A percentile compares a stretch with the other conserved stretches of the same genome.
phyloP scores from a whole-genome alignment of 2,329 filamentous ascomycete species.

The Arthrobotrys pseudoclavata region DNA sequence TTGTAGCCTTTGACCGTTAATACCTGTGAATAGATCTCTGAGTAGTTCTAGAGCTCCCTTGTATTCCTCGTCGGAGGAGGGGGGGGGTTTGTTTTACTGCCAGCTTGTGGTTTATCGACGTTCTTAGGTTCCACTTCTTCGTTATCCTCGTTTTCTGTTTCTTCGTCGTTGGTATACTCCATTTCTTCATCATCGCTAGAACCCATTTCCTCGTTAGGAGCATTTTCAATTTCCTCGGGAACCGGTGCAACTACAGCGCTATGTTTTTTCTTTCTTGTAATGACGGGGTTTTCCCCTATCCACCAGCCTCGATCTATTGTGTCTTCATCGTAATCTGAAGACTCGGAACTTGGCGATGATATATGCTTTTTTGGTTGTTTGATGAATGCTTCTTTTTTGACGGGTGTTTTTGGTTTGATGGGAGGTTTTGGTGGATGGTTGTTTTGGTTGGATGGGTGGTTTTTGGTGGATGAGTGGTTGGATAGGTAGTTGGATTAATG shows the following conservation, averaged over 20 bases:
- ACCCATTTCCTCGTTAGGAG: neutral
- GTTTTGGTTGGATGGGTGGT: neutral
- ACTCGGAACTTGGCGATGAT: neutral
- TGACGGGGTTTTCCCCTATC: neutral
- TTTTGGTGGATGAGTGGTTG: neutral
- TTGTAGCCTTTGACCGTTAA: neutral
- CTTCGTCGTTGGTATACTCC: neutral
- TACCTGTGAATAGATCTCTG: neutral
- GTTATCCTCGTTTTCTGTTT: neutral
- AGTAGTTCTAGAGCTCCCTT: neutral
- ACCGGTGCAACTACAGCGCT: neutral
- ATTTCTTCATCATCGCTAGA: neutral
- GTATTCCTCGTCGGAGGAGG: too few relatives aligned
- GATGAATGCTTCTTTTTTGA: neutral
- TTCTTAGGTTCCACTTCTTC: neutral
- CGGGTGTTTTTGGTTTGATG: neutral
- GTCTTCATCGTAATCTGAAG: slow-evolving; percentile 9
- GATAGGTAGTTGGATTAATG: neutral
- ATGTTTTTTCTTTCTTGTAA: neutral
- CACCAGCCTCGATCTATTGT: slow-evolving; percentile 1
- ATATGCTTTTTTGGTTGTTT: neutral
- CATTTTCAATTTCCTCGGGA: neutral
- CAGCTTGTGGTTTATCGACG: neutral
- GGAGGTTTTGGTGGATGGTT: neutral
- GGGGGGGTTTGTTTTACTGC: neutral